phyloP scores from a whole-genome alignment of 2,329 filamentous ascomycete genomes.

The Elsinoe batatas region DNA sequence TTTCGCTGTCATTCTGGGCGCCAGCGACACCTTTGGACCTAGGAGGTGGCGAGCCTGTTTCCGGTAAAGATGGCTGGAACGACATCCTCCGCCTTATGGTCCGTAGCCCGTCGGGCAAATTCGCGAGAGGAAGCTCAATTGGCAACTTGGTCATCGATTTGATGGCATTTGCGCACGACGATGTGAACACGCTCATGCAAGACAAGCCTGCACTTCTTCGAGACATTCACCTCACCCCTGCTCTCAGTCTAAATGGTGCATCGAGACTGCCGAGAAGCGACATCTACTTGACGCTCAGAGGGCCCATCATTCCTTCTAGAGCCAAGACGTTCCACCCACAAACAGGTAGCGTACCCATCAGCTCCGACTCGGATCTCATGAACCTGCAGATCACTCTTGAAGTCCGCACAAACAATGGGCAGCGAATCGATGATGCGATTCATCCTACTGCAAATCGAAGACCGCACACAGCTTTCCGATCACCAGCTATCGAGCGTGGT shows the following conservation, averaged over 20 bases:
- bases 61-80: conserved; percentile 57
- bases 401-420: conserved; percentile 67
- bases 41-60: background rate
- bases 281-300: conserved; percentile 81
- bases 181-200: conserved; percentile 72
- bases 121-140: conserved; percentile 29
- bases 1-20: conserved; percentile 14
- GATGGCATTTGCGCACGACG: conserved; percentile 64
- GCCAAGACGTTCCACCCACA: conserved; percentile 59
- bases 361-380: conserved; percentile 52
- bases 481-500: conserved; percentile 66
- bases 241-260: conserved; percentile 88
- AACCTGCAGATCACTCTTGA: conserved; percentile 86
- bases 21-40: conserved; percentile 13
- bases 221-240: conserved; percentile 67
- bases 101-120: conserved; percentile 61
- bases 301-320: conserved; percentile 64
- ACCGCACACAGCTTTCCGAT: conserved; percentile 77
- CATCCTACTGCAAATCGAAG: conserved; percentile 73
- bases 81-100: conserved; percentile 63
- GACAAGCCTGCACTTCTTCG: conserved; percentile 81
- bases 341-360: conserved; percentile 66
- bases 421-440: conserved; percentile 80
- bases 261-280: conserved; percentile 83
- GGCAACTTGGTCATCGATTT: conserved; percentile 60